Percentiles rank a stretch among this genome's conserved stretches.
Evolutionary conservation across 1,139 yeast genomes (phyloP).

Genomic region (Kazachstania sp.): DNA sequence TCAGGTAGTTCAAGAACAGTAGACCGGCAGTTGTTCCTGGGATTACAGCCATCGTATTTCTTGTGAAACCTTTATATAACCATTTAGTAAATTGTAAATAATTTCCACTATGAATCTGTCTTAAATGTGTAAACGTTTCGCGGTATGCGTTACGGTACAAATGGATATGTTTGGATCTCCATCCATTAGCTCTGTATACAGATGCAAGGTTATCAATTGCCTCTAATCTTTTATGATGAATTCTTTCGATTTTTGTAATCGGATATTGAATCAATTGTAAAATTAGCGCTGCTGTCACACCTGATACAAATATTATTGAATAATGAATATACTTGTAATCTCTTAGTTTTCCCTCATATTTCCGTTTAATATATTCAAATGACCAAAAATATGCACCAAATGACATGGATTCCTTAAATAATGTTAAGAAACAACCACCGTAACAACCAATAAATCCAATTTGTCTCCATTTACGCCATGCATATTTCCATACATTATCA

Average conservation of each 20-base stretch:
- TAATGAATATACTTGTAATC: conserved; percentile 48
- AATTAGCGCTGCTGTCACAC: conserved; percentile 77
- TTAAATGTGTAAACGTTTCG: conserved; percentile 3
- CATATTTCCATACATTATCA: conserved; percentile 70
- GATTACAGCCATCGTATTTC: conserved; percentile 1
- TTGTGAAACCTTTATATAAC: conserved; percentile 5
- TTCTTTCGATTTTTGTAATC: conserved; percentile 64
- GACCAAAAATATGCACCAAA: conserved; percentile 81
- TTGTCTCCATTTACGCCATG: conserved; percentile 55
- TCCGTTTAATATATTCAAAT: conserved; percentile 73
- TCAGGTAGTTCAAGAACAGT: conserved; percentile 2
- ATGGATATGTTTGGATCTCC: conserved; percentile 36
- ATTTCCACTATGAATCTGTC: not conserved
- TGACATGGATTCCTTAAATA: conserved; percentile 73
- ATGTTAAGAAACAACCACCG: conserved; percentile 75
- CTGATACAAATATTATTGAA: conserved; percentile 71
- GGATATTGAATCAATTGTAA: conserved; percentile 79
- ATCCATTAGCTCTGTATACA: conserved; percentile 13
- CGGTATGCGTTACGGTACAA: conserved; percentile 9
- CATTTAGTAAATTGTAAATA: not conserved
- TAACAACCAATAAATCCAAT: conserved; percentile 79
- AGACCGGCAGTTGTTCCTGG: conserved; percentile 6
- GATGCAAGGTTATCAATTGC: conserved; percentile 45
- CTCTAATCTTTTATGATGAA: conserved; percentile 72
- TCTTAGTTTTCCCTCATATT: conserved; percentile 28